Evolutionary conservation across 2,329 filamentous ascomycete genomes (phyloP).

Genomic region (Curvularia lunata): DNA sequence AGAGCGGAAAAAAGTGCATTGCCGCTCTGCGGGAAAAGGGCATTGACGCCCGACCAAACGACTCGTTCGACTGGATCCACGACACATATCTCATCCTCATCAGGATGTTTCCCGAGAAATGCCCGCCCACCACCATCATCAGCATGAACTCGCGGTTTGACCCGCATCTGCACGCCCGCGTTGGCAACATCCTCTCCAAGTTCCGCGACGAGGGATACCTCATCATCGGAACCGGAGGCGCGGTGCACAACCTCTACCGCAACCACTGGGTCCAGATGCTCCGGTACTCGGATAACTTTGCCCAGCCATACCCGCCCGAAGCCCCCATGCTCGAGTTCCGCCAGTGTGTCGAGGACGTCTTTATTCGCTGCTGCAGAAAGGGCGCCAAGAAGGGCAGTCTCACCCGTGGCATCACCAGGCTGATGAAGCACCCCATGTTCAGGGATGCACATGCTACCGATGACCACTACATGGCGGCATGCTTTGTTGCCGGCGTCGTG

Average conservation of each 20-base stretch:
- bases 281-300: constrained; percentile 67
- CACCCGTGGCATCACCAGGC: constrained; percentile 61
- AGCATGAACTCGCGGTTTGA: constrained; percentile 63
- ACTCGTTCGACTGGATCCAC: constrained; percentile 73
- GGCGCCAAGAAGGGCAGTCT: constrained; percentile 57
- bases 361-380: constrained; percentile 56
- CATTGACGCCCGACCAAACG: constrained; percentile 61
- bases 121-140: constrained; percentile 69
- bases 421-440: constrained; percentile 73
- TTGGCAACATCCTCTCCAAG: constrained; percentile 63
- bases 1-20: constrained; percentile 59
- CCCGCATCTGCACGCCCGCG: constrained; percentile 62
- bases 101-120: constrained; percentile 70
- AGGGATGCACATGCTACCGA: constrained; percentile 72
- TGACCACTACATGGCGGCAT: constrained; percentile 71
- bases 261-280: constrained; percentile 72
- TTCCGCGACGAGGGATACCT: constrained; percentile 64
- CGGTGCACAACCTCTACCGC: constrained; percentile 73
- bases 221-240: constrained; percentile 65
- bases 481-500: constrained; percentile 65
- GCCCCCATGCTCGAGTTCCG: constrained; percentile 69
- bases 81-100: constrained; percentile 73
- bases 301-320: constrained; percentile 64
- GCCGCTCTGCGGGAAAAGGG: constrained; percentile 58
- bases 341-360: constrained; percentile 67